Conservation (phyloP, 2,329 filamentous ascomycete genomes). For the Tolypocladium guangdongense region DNA sequence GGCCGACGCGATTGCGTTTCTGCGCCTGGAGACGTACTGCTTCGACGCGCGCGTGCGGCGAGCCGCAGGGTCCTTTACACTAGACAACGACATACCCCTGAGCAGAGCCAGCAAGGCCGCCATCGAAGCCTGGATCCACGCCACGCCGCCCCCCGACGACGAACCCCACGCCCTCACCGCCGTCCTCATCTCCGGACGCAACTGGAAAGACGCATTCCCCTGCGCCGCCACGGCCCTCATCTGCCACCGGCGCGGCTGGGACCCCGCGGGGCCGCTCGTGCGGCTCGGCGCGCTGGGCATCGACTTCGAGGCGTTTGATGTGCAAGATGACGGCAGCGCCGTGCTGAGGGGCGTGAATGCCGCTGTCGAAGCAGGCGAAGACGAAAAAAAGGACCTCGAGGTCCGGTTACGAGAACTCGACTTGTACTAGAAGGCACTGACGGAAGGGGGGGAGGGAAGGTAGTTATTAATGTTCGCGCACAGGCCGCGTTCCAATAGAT, state of each 20-base stretch:
- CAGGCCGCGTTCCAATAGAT: neutral
- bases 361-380: conserved; percentile 9
- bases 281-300: conserved; percentile 20
- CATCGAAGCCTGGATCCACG: conserved; percentile 9
- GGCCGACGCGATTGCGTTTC: conserved; percentile 15
- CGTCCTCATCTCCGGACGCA: conserved; percentile 18
- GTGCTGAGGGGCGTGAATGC: conserved; percentile 14
- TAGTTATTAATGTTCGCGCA: neutral
- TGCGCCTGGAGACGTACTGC: conserved; percentile 23
- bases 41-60: conserved; percentile 18
- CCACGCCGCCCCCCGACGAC: conserved; percentile 5
- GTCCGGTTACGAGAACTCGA: conserved; percentile 21
- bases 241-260: conserved; percentile 16
- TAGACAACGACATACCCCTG: conserved; percentile 9
- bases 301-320: conserved; percentile 12
- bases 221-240: conserved; percentile 18
- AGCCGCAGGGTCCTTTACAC: neutral
- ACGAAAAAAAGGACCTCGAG: conserved; percentile 12
- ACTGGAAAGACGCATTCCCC: conserved; percentile 12
- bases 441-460: neutral
- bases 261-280: conserved; percentile 15
- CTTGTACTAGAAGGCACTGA: conserved; percentile 15
- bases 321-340: conserved; percentile 12
- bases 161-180: conserved; percentile 13
- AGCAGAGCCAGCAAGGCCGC: conserved; percentile 8